Evolutionary conservation across 2,329 filamentous ascomycete genomes (phyloP).

Genomic region (Diaporthe helianthi): DNA sequence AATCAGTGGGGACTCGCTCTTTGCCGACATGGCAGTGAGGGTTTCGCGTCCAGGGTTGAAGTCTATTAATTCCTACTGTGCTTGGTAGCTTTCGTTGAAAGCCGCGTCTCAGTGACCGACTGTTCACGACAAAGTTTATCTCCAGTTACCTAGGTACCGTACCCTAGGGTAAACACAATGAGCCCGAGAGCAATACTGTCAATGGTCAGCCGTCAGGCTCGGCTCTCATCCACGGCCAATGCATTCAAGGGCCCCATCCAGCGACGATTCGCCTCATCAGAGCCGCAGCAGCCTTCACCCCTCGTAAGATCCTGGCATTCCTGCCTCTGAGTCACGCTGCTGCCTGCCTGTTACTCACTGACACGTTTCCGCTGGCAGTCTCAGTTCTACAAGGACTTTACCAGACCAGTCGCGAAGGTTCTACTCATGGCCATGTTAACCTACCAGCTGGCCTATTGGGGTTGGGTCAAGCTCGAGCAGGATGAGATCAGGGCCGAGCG

Average conservation of each 20-base stretch:
- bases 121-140: neutral
- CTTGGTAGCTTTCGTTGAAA: neutral
- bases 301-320: slow-evolving; percentile 21
- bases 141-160: too few relatives aligned
- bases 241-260: slow-evolving; percentile 17
- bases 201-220: slow-evolving; percentile 28
- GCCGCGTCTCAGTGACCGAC: neutral
- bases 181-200: slow-evolving; percentile 26
- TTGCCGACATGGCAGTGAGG: slow-evolving; percentile 16
- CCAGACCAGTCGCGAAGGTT: slow-evolving; percentile 75
- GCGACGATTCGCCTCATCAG: slow-evolving; percentile 37
- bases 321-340: slow-evolving; percentile 5
- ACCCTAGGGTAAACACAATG: slow-evolving; percentile 25
- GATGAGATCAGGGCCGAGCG: slow-evolving; percentile 70
- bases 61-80: neutral
- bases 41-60: slow-evolving; percentile 11
- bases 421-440: slow-evolving; percentile 78
- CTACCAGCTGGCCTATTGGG: slow-evolving; percentile 79
- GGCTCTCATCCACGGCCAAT: slow-evolving; percentile 4
- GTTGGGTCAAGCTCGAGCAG: slow-evolving; percentile 76
- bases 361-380: slow-evolving; percentile 49
- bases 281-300: slow-evolving; percentile 30
- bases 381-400: slow-evolving; percentile 78
- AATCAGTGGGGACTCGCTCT: slow-evolving; percentile 11
- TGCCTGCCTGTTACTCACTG: slow-evolving; percentile 1